Evolutionary conservation across 257 asterid species (phyloP).

Genomic region (Solanum paucissectum): DNA sequence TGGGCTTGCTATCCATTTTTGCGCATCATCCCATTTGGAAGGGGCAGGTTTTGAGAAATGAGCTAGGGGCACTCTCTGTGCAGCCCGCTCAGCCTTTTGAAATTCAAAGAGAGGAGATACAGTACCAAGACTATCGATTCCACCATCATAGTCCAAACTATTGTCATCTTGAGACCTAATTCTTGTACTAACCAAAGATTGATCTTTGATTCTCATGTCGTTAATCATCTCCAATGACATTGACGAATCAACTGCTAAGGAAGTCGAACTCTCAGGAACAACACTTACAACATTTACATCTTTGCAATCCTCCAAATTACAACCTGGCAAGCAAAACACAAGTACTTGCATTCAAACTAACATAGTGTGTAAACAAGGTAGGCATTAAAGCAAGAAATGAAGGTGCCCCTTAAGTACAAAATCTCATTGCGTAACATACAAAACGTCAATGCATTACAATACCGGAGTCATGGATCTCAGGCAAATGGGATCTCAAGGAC

Average conservation of each 20-base stretch:
- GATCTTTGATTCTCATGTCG: conserved; percentile 21
- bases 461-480: conserved; percentile 26
- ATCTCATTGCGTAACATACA: not conserved
- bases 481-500: conserved; percentile 24
- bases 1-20: conserved; percentile 39
- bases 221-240: conserved; percentile 5
- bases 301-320: conserved; percentile 19
- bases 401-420: not conserved
- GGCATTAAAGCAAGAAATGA: not conserved
- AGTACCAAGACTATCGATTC: conserved; percentile 8
- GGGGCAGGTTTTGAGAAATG: conserved; percentile 30
- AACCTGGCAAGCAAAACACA: not conserved
- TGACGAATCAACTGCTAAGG: conserved; percentile 2
- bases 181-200: conserved; percentile 10
- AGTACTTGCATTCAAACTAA: not conserved
- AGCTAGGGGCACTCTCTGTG: conserved; percentile 22
- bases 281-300: conserved; percentile 28
- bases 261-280: conserved; percentile 14
- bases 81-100: conserved; percentile 21
- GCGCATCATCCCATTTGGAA: conserved; percentile 40
- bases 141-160: conserved; percentile 16
- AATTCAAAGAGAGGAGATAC: conserved; percentile 25
- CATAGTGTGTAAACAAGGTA: not conserved
- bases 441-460: not conserved
- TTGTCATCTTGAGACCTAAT: conserved; percentile 13